Evolutionary conservation across 2,329 filamentous ascomycete species (phyloP).

Genomic region (Albifimbria verrucaria): DNA sequence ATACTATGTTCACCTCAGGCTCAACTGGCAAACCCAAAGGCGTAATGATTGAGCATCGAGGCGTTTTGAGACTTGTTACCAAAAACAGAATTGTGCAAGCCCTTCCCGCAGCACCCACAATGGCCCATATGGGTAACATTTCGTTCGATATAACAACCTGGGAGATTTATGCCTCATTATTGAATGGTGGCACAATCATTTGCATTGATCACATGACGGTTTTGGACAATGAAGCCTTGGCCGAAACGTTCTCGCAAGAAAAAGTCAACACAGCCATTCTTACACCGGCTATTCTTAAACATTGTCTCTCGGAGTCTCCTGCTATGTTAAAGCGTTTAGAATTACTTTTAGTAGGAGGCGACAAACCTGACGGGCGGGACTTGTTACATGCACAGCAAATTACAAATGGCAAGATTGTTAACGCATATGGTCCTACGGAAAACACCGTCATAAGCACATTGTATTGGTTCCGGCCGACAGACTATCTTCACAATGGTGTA

Average conservation of each 20-base stretch:
- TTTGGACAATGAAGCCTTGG: constrained; percentile 9
- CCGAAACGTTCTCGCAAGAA: constrained; percentile 5
- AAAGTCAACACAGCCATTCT: constrained; percentile 6
- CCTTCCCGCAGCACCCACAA: not conserved
- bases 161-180: constrained; percentile 10
- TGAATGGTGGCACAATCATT: constrained; percentile 15
- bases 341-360: constrained; percentile 10
- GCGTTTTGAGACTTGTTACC: not conserved
- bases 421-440: constrained; percentile 16
- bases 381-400: constrained; percentile 10
- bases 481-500: constrained; percentile 10
- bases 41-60: constrained; percentile 12
- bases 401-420: constrained; percentile 2
- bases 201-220: constrained; percentile 15
- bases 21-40: constrained; percentile 10
- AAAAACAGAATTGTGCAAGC: constrained; percentile 1
- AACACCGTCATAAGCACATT: constrained; percentile 10
- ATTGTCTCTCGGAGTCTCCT: constrained; percentile 7
- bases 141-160: constrained; percentile 9
- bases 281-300: constrained; percentile 12
- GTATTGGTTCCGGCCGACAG: constrained; percentile 1
- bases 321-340: constrained; percentile 7
- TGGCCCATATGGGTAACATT: constrained; percentile 9
- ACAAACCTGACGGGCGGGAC: constrained; percentile 9
- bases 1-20: constrained; percentile 5